These are phyloP conservation scores for Centaurea solstitialis DNA, from an alignment of 129 eudicot genomes.

Conservation along the genomic window DNA sequence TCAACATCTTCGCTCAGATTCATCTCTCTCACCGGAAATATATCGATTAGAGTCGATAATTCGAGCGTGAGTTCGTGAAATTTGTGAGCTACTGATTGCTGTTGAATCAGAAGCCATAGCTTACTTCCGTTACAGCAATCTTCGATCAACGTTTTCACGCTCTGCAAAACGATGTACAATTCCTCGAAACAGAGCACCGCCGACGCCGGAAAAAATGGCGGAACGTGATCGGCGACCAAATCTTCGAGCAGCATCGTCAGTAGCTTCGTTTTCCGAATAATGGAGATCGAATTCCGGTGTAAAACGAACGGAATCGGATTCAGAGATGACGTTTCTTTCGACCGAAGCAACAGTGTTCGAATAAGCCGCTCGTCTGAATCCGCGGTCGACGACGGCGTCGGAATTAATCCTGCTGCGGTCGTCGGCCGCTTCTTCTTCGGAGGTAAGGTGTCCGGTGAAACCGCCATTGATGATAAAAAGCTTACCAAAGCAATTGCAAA, in stretches of 20 bases:
- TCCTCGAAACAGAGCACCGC: constrained; percentile 80
- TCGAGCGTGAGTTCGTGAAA: constrained; percentile 69
- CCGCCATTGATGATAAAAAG: constrained; percentile 48
- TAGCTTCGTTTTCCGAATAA: constrained; percentile 62
- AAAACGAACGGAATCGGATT: constrained; percentile 55
- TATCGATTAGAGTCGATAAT: constrained; percentile 76
- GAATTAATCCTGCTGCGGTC: constrained; percentile 37
- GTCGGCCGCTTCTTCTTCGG: constrained; percentile 60
- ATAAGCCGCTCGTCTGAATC: constrained; percentile 50
- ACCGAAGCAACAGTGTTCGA: constrained; percentile 50
- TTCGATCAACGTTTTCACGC: constrained; percentile 55
- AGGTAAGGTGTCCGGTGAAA: constrained; percentile 53
- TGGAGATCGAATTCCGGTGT: constrained; percentile 51
- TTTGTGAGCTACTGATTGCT: constrained; percentile 42
- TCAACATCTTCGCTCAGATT: constrained; percentile 58
- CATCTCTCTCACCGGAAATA: constrained; percentile 60
- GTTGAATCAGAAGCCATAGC: constrained; percentile 73
- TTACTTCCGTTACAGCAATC: constrained; percentile 68
- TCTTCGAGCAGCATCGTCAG: constrained; percentile 64
- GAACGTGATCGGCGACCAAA: constrained; percentile 33
- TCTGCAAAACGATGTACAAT: constrained; percentile 65
- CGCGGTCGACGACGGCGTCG: constrained; percentile 36
- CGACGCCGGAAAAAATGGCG: constrained; percentile 50
- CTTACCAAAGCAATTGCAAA: background rate
- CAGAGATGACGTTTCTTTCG: constrained; percentile 52